Base-by-base conservation (phyloP, 331 rosid species). In the Acacia concinna region DNA sequence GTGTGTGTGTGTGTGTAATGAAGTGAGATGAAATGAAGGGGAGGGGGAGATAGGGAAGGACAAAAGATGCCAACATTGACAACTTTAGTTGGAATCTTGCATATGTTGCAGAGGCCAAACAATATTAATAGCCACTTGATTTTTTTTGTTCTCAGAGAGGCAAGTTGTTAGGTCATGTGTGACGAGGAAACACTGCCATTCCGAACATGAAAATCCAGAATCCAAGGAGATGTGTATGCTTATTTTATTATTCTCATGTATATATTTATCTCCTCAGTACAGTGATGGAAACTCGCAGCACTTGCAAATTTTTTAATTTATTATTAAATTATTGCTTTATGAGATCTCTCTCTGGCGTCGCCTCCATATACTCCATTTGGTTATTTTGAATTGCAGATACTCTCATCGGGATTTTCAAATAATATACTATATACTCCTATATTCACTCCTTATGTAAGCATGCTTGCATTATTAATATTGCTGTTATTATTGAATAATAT, bases 161-260 rank as follows among this genome's bases (percentile, higher is more conserved):
- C 30, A 77, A 72, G 62, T 81, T 30, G 66, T 47, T 41, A 32
- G 81, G 78, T 71, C 86, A 85, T 84, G 94, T 85, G 97, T 80
- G 88, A 89, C 85, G 91, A 87, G 91, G 94, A 92, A 92, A 89
- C 87, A 76, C 79, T 78, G 91, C 85, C 85, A 85, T 85, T 85
- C 32, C 84, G 87, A 87, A 89, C 93, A 90, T 90, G 92, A 91
- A 83, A 85, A 89, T 87, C 92, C 91, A 84, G 91, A 85, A 87
- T 89, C 91, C 90, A 86, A 90, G 92, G 97, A 81, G 67, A 81
- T 65, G 51, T 62, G 77, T 71, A 80, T 71, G 1, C 30, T 25
- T 59, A 59, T 59, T 59, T 1, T 37, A 84, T 67, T 77, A 81
- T 67, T 56, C 46, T 47, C 64, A 47, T 71, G 62, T 20, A n/a